Conservation (phyloP, 164 flowering plant species). For the Dillenia turbinata region DNA sequence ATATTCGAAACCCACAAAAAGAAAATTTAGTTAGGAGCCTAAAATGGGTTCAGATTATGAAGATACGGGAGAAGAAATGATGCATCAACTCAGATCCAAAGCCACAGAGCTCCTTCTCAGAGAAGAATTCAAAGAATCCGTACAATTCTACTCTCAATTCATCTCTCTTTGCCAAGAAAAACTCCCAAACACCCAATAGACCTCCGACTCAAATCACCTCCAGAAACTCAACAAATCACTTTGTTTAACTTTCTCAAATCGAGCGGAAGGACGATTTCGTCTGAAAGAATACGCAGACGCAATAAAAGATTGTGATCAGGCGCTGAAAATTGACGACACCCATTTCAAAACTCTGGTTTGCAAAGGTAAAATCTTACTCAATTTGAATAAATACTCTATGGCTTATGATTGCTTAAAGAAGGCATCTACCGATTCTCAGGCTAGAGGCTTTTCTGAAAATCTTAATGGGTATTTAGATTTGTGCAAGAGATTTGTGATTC, state of each 20-base stretch:
- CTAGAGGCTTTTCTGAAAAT: slow-evolving; percentile 32
- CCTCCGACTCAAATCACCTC: slow-evolving; percentile 22
- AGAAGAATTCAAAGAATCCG: slow-evolving; percentile 72
- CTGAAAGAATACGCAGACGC: slow-evolving; percentile 40
- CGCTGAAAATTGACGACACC: slow-evolving; percentile 51
- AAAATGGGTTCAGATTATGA: slow-evolving; percentile 2
- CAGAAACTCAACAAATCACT: slow-evolving; percentile 56
- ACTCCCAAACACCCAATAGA: slow-evolving; percentile 19
- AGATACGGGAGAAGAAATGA: slow-evolving; percentile 27
- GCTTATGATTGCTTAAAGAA: slow-evolving; percentile 59
- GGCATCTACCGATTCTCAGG: slow-evolving; percentile 47
- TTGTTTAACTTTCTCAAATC: slow-evolving; percentile 67
- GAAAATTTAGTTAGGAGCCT: not conserved
- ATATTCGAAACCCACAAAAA: not conserved
- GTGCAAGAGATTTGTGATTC: slow-evolving; percentile 65
- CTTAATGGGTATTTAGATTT: slow-evolving; percentile 51
- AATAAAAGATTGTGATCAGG: slow-evolving; percentile 61
- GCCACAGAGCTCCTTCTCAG: slow-evolving; percentile 79
- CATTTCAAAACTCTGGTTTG: slow-evolving; percentile 80
- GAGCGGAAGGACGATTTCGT: slow-evolving; percentile 62
- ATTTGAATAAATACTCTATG: slow-evolving; percentile 41
- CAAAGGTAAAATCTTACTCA: slow-evolving; percentile 74
- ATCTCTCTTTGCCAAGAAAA: slow-evolving; percentile 50
- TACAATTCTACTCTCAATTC: slow-evolving; percentile 51
- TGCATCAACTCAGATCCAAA: slow-evolving; percentile 81